Conservation (phyloP, 2,329 filamentous ascomycete genomes). For the Ceratocystis papillata region DNA sequence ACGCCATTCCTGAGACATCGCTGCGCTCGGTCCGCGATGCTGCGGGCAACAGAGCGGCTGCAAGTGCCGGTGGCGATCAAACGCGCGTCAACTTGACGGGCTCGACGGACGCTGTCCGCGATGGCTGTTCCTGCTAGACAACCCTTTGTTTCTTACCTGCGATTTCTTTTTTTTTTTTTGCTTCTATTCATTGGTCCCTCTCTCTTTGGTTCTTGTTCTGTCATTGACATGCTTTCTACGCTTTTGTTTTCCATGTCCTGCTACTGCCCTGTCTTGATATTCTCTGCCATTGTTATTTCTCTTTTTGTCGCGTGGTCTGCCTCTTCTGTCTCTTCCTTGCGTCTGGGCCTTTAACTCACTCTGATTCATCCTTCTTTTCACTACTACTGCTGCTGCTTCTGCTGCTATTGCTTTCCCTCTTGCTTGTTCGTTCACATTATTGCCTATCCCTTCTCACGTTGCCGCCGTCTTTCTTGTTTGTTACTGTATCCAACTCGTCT, state of each 20-base stretch:
- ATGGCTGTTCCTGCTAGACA: constrained; percentile 73
- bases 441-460: no score
- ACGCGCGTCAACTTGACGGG: constrained; percentile 74
- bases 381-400: background rate
- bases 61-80: constrained; percentile 52
- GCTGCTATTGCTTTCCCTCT: background rate
- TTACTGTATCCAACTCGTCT: no score
- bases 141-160: background rate
- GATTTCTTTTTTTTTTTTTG: background rate
- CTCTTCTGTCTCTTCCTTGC: background rate
- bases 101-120: constrained; percentile 64
- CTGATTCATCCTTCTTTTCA: background rate
- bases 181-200: background rate
- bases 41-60: constrained; percentile 44
- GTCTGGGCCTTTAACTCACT: background rate
- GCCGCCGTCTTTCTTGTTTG: no score
- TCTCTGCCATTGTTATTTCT: constrained; percentile 6
- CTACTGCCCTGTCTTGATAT: background rate
- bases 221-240: background rate
- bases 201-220: constrained; percentile 3
- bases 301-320: background rate
- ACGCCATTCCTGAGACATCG: constrained; percentile 93
- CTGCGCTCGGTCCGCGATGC: constrained; percentile 77
- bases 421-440: no score
- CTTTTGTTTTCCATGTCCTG: background rate